Conservation (phyloP, 495 filamentous ascomycete species). For the Margaritispora aquatica region DNA sequence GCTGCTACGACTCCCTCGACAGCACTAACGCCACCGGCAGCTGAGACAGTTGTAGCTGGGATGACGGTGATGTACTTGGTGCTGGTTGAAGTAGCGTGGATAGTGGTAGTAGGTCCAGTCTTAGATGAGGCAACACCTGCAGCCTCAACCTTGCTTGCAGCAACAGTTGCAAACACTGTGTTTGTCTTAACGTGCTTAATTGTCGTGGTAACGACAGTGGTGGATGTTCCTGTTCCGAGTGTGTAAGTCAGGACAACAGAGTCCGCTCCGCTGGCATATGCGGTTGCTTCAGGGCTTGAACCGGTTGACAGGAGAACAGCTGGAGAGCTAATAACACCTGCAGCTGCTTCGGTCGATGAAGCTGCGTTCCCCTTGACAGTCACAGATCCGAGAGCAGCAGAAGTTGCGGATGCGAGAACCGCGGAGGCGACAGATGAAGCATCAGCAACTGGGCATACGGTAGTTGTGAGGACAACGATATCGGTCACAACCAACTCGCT, state of each 20-base stretch:
- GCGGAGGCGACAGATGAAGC: constrained; percentile 15
- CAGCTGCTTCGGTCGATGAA: background rate
- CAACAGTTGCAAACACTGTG: constrained; percentile 18
- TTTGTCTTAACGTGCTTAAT: constrained; percentile 39
- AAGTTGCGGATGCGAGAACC: constrained; percentile 14
- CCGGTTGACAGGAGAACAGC: constrained; percentile 8
- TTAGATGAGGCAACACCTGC: background rate
- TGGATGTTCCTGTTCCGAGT: constrained; percentile 43
- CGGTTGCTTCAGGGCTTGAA: background rate
- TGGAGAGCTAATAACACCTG: background rate
- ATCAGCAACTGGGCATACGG: constrained; percentile 26
- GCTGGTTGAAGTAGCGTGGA: constrained; percentile 19
- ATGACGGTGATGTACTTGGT: constrained; percentile 24
- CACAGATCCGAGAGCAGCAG: constrained; percentile 11
- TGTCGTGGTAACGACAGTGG: constrained; percentile 51
- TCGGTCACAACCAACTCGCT: constrained; percentile 24
- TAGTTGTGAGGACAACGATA: constrained; percentile 25
- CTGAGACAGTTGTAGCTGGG: constrained; percentile 11
- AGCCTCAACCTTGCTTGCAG: constrained; percentile 2
- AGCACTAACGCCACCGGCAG: constrained; percentile 18
- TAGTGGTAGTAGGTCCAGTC: constrained; percentile 16
- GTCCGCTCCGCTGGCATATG: background rate
- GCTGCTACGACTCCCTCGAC: constrained; percentile 11
- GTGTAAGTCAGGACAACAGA: constrained; percentile 27
- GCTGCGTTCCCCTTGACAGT: background rate